A percentile compares a stretch with the other conserved stretches of the same genome.
Evolutionary conservation across 148 eudicot genomes (phyloP).

Genomic region (Amaranthus palmeri): DNA sequence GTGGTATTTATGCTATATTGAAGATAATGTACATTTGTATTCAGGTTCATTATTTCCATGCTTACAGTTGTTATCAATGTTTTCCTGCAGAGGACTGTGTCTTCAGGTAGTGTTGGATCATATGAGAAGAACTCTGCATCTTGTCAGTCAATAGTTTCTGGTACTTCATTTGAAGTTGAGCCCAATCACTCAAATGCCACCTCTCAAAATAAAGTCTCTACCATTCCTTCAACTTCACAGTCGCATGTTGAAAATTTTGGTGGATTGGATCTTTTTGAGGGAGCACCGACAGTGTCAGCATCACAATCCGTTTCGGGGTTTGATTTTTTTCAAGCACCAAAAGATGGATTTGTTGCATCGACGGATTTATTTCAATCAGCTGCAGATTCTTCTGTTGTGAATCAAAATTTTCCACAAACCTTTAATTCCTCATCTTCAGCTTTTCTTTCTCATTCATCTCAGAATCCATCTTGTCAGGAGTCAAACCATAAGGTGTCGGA

Average conservation of each 20-base stretch:
- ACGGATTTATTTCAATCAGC: conserved; percentile 41
- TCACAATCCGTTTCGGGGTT: conserved; percentile 24
- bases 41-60: not conserved
- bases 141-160: conserved; percentile 41
- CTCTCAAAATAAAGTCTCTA: conserved; percentile 28
- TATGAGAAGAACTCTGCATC: conserved; percentile 46
- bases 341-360: conserved; percentile 25
- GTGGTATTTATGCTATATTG: not conserved
- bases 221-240: conserved; percentile 35
- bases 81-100: conserved; percentile 56
- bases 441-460: conserved; percentile 30
- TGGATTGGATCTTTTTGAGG: conserved; percentile 50
- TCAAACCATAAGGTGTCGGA: conserved; percentile 28
- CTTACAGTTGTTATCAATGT: conserved; percentile 1
- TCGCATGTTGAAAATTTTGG: conserved; percentile 37
- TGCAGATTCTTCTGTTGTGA: conserved; percentile 34
- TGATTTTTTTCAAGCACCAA: conserved; percentile 51
- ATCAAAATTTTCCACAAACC: conserved; percentile 30
- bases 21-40: not conserved
- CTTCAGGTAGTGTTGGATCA: conserved; percentile 61
- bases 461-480: conserved; percentile 30
- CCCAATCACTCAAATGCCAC: conserved; percentile 30
- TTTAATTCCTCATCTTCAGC: conserved; percentile 32
- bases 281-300: conserved; percentile 34
- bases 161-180: conserved; percentile 37